Conservation (phyloP, 306 rosid genomes). For the Sindora glabra region DNA sequence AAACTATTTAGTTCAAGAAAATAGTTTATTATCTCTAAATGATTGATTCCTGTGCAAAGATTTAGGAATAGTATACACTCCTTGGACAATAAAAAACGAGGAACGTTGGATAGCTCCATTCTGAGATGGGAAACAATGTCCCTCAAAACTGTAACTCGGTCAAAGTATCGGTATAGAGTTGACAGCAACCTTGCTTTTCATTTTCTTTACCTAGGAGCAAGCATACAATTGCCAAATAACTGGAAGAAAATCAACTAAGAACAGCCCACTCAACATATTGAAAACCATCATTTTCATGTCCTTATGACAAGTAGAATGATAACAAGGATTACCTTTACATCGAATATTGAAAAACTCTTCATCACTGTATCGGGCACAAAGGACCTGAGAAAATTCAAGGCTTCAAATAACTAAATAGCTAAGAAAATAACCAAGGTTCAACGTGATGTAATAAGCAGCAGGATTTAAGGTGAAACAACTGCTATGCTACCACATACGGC, state of each 20-base stretch:
- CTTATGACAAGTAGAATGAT: neutral
- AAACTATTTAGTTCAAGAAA: conserved; percentile 2
- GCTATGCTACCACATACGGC: conserved; percentile 41
- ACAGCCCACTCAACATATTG: neutral
- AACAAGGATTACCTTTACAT: conserved; percentile 60
- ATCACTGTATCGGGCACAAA: conserved; percentile 81
- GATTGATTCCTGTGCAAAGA: neutral
- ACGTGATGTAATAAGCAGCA: neutral
- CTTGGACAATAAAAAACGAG: no score
- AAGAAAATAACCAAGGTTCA: neutral
- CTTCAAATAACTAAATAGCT: neutral
- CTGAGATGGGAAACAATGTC: no score
- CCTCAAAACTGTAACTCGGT: no score
- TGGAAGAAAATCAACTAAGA: neutral
- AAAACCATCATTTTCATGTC: neutral
- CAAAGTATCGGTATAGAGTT: no score
- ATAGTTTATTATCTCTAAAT: neutral
- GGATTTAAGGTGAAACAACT: neutral
- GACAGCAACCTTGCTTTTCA: no score
- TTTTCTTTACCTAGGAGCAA: no score
- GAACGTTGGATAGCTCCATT: no score
- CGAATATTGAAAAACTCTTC: conserved; percentile 72
- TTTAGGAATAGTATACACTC: no score
- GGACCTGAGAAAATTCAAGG: conserved; percentile 44
- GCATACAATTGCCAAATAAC: neutral